These are phyloP conservation scores for Cercospora canescens DNA, from an alignment of 2,329 filamentous ascomycete genomes.

Conservation along the genomic window DNA sequence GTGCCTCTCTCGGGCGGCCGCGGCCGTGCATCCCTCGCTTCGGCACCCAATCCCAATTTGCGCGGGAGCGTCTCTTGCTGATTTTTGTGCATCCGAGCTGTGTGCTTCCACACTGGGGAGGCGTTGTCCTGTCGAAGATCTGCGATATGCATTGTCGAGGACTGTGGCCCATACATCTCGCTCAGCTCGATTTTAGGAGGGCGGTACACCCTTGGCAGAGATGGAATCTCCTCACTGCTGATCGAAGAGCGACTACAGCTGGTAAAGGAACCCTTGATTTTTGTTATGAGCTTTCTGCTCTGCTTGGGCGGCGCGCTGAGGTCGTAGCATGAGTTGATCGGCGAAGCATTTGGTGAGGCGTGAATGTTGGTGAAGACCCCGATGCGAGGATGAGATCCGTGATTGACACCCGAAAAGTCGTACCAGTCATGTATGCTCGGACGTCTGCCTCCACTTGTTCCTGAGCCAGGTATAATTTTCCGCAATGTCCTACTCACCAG, in stretches of 20 bases:
- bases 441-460: background rate
- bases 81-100: background rate
- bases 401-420: slow-evolving; percentile 1
- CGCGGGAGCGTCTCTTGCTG: background rate
- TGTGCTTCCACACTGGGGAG: slow-evolving; percentile 8
- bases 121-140: background rate
- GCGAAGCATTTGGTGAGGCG: slow-evolving; percentile 8
- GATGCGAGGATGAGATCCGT: background rate
- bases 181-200: slow-evolving; percentile 13
- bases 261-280: background rate
- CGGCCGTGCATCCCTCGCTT: background rate
- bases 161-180: slow-evolving; percentile 1
- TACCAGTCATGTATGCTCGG: slow-evolving; percentile 6
- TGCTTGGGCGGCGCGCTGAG: background rate
- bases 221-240: background rate
- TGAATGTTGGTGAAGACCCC: slow-evolving; percentile 12
- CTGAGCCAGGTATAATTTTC: background rate
- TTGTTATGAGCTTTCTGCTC: background rate
- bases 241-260: background rate
- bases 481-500: slow-evolving; percentile 10
- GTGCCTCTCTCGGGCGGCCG: too few relatives aligned
- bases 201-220: background rate
- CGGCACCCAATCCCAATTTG: background rate
- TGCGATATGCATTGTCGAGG: background rate
- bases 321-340: background rate